phyloP scores from a whole-genome alignment of 495 filamentous ascomycete genomes.

The Daldinia vernicosa region DNA sequence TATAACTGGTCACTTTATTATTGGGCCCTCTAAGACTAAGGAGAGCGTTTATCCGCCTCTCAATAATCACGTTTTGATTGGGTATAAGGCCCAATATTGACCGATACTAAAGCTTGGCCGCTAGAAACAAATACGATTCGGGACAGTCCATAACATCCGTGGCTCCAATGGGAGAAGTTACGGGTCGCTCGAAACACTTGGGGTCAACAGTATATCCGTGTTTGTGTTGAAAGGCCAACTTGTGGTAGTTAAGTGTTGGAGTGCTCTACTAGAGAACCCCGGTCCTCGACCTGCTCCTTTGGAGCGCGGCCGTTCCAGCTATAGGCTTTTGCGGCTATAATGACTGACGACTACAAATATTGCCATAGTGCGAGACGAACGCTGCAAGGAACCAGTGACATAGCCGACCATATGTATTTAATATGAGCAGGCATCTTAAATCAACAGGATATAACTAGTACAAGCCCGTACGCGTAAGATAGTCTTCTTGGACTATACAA shows the following conservation, averaged over 20 bases:
- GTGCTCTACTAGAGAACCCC: not conserved
- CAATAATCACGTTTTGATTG: not conserved
- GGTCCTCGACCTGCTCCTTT: not conserved
- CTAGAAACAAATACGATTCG: not conserved
- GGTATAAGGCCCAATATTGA: not conserved
- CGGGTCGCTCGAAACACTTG: not conserved
- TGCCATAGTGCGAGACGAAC: not conserved
- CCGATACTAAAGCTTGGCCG: not conserved
- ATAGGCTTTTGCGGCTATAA: not conserved
- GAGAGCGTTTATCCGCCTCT: not conserved
- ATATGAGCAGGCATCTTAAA: slow-evolving; percentile 10
- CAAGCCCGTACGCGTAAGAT: not conserved
- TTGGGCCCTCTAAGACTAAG: not conserved
- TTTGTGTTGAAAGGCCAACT: not conserved
- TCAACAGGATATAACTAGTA: not conserved
- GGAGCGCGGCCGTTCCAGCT: not conserved
- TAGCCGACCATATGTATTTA: slow-evolving; percentile 12
- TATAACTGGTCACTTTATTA: not conserved
- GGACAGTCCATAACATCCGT: not conserved
- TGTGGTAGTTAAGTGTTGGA: not conserved
- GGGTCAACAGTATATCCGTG: not conserved
- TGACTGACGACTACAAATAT: not conserved
- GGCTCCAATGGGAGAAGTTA: not conserved
- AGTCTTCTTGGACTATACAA: not conserved
- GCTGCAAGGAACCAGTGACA: slow-evolving; percentile 1